phyloP scores from a whole-genome alignment of 345 rosid species.

The Viola odorata region DNA sequence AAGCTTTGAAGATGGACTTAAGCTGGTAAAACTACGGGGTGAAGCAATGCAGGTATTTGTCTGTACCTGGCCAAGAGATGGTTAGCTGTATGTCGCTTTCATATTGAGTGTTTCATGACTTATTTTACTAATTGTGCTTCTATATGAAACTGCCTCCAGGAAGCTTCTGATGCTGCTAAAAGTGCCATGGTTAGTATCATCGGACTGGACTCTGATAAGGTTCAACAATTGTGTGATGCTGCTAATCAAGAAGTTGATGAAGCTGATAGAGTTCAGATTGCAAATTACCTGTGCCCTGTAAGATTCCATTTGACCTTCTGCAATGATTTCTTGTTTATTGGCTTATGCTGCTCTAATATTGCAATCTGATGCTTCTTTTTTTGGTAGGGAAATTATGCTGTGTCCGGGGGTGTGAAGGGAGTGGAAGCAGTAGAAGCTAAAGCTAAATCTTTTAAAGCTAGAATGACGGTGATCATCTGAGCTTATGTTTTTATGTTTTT shows the following conservation, averaged over 20 bases:
- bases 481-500: neutral
- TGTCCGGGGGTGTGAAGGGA: conserved; percentile 93
- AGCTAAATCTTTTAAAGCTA: conserved; percentile 92
- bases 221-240: conserved; percentile 81
- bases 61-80: conserved; percentile 7
- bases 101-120: neutral
- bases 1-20: conserved; percentile 97
- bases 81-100: neutral
- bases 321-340: neutral
- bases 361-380: conserved; percentile 1
- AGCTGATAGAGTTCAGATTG: conserved; percentile 82
- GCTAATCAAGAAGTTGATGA: conserved; percentile 88
- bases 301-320: conserved; percentile 15
- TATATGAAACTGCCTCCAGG: conserved; percentile 38
- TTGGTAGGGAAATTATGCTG: conserved; percentile 87
- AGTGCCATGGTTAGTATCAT: conserved; percentile 96
- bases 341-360: neutral
- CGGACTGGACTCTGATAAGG: conserved; percentile 82
- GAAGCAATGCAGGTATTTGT: conserved; percentile 90
- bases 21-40: conserved; percentile 91
- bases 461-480: conserved; percentile 61
- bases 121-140: neutral
- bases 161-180: conserved; percentile 92
- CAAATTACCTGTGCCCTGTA: conserved; percentile 84
- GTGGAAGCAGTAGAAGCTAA: conserved; percentile 87